Evolutionary conservation across 73 alveolate genomes (phyloP), one percentile per base, ranked within the genome.

Genomic region (Blepharisma stoltei): DNA sequence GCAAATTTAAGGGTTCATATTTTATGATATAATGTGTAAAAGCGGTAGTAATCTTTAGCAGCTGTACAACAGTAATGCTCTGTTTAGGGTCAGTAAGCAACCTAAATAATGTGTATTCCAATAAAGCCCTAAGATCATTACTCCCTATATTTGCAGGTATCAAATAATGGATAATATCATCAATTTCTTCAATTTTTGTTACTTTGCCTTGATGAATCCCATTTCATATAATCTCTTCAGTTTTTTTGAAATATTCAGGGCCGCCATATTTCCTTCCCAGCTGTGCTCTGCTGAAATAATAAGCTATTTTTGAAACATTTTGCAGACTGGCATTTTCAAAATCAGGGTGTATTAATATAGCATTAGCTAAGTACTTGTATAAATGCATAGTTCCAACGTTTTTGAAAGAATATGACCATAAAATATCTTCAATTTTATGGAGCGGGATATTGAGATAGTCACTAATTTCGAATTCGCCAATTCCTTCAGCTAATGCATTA

Each of bases 201-300:
- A 60, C n/a, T 25, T 60, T 60, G 37, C 73, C 73, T 18, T 60
- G 73, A 60, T 60, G 73, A 18, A 60, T 60, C 46, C 49, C 73
- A 25, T 60, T 60, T 38, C 73, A 60, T 14, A 60, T 8, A 11
- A 9, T 60, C 2, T 60, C 46, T 25, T 60, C 73, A 14, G 23
- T 38, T 14, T 18, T 18, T 4, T 25, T n/a, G 18, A 60, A 14
- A 25, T 14, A 60, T 25, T 60, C 45, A 14, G 49, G 18, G 23
- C 48, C 46, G 2, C 46, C 23, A 18, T 20, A 8, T 60, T 60
- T 60, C 37, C 73, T 25, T 4, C 46, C 45, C 3, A 32, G 3
- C 38, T n/a, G 73, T 8, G 46, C 45, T 20, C 73, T n/a, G 18
- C 48, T 18, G 46, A 60, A 60, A 38, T 60, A 60, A 60, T 60